A percentile compares a stretch with the other conserved stretches of the same genome.
These are phyloP conservation scores for Russula griseocarnosa DNA, from an alignment of 768 basidiomycete genomes.

Conservation along the genomic window DNA sequence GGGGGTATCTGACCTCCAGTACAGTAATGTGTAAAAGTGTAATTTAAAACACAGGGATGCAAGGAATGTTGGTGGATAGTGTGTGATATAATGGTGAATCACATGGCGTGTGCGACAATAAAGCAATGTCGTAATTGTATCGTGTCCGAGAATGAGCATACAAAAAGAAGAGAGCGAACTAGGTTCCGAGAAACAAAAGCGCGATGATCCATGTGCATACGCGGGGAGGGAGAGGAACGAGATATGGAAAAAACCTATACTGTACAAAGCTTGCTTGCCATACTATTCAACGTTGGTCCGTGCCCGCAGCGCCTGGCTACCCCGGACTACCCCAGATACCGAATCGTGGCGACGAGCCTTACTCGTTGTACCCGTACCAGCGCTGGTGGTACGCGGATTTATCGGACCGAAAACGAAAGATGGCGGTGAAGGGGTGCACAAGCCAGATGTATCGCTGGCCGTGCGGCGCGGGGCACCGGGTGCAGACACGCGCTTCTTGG, in stretches of 20 bases:
- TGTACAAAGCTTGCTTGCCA: neutral
- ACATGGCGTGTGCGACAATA: neutral
- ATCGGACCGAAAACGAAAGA: conserved; percentile 29
- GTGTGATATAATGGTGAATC: conserved; percentile 4
- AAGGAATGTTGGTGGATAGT: neutral
- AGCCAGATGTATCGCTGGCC: conserved; percentile 61
- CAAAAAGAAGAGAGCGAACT: neutral
- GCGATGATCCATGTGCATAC: neutral
- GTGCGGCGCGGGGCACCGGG: conserved; percentile 46
- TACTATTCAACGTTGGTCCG: conserved; percentile 19
- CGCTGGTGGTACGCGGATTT: conserved; percentile 35
- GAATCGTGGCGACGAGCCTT: conserved; percentile 42
- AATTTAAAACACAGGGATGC: conserved; percentile 6
- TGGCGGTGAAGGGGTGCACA: conserved; percentile 29
- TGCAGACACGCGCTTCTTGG: conserved; percentile 43
- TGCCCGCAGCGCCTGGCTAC: conserved; percentile 36
- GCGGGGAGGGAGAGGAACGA: neutral
- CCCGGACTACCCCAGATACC: conserved; percentile 62
- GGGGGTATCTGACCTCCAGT: conserved; percentile 19
- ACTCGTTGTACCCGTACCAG: conserved; percentile 25
- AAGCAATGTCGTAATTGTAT: neutral
- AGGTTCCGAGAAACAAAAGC: neutral
- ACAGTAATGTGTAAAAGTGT: conserved; percentile 22
- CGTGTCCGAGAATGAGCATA: neutral
- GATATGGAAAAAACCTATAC: conserved; percentile 2